Evolutionary conservation across 768 basidiomycete genomes (phyloP).

Genomic region (Serendipita vermifera): DNA sequence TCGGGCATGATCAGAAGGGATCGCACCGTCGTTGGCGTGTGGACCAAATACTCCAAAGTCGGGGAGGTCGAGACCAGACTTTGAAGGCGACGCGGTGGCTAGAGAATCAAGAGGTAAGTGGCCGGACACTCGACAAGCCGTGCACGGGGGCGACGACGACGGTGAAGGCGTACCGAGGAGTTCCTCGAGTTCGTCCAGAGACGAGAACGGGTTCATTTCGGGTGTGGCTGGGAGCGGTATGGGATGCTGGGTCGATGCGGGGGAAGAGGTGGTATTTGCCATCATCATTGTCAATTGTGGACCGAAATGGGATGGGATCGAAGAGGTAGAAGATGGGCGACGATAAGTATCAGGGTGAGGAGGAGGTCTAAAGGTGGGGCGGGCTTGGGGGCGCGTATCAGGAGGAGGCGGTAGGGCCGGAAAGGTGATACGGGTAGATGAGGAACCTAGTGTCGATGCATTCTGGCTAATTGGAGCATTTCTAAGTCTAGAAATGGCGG

Average conservation of each 20-base stretch:
- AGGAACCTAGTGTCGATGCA: no score
- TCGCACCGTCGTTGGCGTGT: background rate
- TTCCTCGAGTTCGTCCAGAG: conserved; percentile 1
- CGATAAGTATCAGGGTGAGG: conserved; percentile 8
- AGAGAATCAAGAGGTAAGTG: no score
- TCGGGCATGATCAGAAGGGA: background rate
- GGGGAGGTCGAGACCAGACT: background rate
- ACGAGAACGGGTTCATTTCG: conserved; percentile 5
- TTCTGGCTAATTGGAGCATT: background rate
- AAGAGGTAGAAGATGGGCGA: no score
- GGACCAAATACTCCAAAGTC: conserved; percentile 1
- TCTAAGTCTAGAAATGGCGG: conserved; percentile 5
- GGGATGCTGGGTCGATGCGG: background rate
- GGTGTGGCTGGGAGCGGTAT: conserved; percentile 1
- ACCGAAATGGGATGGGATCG: conserved; percentile 4
- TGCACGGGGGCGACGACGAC: background rate
- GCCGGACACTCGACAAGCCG: background rate
- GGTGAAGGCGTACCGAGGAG: conserved; percentile 4
- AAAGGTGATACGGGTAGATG: background rate
- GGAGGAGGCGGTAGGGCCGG: conserved; percentile 6
- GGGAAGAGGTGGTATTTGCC: background rate
- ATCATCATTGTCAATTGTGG: background rate
- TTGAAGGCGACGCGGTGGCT: conserved; percentile 1
- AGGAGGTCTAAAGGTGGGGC: conserved; percentile 3
- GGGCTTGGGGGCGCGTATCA: background rate